Base-by-base conservation (phyloP, 78 protist genomes). In the Dictyostelium brefeldianum region DNA sequence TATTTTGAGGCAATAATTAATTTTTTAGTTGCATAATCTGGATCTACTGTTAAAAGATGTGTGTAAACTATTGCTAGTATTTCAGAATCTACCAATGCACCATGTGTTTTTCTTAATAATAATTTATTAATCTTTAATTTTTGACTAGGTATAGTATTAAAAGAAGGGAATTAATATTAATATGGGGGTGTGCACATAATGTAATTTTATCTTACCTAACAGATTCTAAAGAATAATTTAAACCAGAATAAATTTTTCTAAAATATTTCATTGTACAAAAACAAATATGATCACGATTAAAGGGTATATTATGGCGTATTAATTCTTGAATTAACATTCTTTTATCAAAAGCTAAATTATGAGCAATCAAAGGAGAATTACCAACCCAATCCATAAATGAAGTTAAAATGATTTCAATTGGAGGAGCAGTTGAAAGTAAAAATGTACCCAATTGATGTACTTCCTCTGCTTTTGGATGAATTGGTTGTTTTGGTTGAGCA, bases 201-300 rank as follows among this genome's bases (percentile, higher is more conserved):
- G n/a, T n/a, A n/a, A n/a, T n/a, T n/a, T n/a, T n/a, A n/a, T 59
- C 43, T 59, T 62, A 62, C 70, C 70, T 62, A 51, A 90, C 41
- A 11, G 83, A 65, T 20, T 81, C 89, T 12, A 80, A 59, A 29
- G 47, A 53, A 53, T 81, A 90, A 43, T 56, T 90, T n/a, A 29
- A 22, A 29, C 77, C 87, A 36, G 18, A 36, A 62, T 75, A 80
- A 18, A 81, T 29, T 31, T 46, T 81, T 90, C 80, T 90, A 74
- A 71, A 81, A 47, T 81, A 91, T 67, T 69, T 57, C 95, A 83
- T 82, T 20, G 95, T 91, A 67, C 95, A 91, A n/a, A 91, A 91
- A 69, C 89, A 82, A 36, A 53, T 81, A 46, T 82, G 89, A 7
- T 74, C 20, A 22, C 8, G 5, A 22, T 91, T 41, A 78, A 81